A percentile compares a stretch with the other conserved stretches of the same genome.
phyloP scores from a whole-genome alignment of 1,284 basidiomycete genomes.

The Baeospora myosura region DNA sequence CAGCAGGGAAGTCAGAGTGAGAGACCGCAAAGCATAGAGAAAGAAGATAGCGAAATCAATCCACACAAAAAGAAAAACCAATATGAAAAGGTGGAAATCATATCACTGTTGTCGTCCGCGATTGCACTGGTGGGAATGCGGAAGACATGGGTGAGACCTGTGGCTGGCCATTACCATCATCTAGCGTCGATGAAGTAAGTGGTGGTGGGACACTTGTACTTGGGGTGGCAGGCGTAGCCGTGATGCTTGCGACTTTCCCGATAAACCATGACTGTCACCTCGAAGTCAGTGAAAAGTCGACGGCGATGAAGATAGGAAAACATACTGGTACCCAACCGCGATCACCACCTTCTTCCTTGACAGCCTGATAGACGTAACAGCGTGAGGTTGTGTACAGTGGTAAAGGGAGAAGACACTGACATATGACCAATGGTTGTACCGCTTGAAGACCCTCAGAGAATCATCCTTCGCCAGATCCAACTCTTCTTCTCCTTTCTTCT shows the following conservation, averaged over 20 bases:
- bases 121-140: slow-evolving; percentile 43
- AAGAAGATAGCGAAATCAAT: too few species aligned
- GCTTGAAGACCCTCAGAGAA: slow-evolving; percentile 86
- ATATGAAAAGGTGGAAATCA: neutral
- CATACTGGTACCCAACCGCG: slow-evolving; percentile 85
- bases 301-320: slow-evolving; percentile 13
- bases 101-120: neutral
- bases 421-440: slow-evolving; percentile 96
- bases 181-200: slow-evolving; percentile 22
- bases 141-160: slow-evolving; percentile 72
- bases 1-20: neutral
- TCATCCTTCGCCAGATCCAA: slow-evolving; percentile 83
- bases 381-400: slow-evolving; percentile 9
- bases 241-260: slow-evolving; percentile 60
- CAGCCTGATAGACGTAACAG: slow-evolving; percentile 45
- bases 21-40: too few species aligned
- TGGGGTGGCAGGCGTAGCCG: slow-evolving; percentile 49
- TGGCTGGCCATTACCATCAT: slow-evolving; percentile 33
- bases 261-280: slow-evolving; percentile 63
- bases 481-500: slow-evolving; percentile 85
- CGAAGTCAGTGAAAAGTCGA: slow-evolving; percentile 9
- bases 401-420: slow-evolving; percentile 32
- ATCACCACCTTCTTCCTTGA: slow-evolving; percentile 82
- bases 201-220: slow-evolving; percentile 34
- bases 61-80: neutral